Percentiles rank a stretch among this genome's conserved stretches.
phyloP scores from a whole-genome alignment of 116 monocot genomes.

The Posidonia oceanica region DNA sequence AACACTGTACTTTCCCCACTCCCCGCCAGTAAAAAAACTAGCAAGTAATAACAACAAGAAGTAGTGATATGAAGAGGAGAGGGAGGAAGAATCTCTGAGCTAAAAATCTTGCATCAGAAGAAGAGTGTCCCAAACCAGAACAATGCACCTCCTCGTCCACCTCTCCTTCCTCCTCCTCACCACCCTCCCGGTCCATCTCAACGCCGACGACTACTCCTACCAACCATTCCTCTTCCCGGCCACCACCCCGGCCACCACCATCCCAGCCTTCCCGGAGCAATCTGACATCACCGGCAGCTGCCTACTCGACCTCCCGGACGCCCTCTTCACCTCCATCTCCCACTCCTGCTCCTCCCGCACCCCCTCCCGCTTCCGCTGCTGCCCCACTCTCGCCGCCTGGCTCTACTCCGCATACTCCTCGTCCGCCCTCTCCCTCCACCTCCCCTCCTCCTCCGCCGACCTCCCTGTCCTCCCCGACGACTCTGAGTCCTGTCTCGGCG shows the following conservation, averaged over 20 bases:
- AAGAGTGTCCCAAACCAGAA: not conserved
- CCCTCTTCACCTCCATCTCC: conserved; percentile 29
- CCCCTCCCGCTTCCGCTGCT: conserved; percentile 31
- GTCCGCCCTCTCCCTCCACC: conserved; percentile 21
- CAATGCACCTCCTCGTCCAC: not conserved
- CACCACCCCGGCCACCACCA: conserved; percentile 29
- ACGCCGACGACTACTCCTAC: not conserved
- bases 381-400: conserved; percentile 56
- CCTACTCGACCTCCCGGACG: conserved; percentile 39
- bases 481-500: conserved; percentile 61
- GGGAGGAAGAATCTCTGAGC: too few species aligned
- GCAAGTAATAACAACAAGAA: too few species aligned
- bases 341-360: conserved; percentile 24
- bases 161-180: not conserved
- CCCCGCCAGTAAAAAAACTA: too few species aligned
- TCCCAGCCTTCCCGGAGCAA: conserved; percentile 86
- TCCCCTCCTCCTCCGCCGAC: conserved; percentile 13
- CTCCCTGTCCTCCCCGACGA: conserved; percentile 76
- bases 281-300: conserved; percentile 31
- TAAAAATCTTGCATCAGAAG: not conserved
- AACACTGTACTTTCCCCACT: too few species aligned
- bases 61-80: too few species aligned
- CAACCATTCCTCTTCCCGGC: conserved; percentile 15
- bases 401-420: conserved; percentile 52
- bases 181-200: not conserved